These are phyloP conservation scores for Prunus yedoensis DNA, from an alignment of 331 rosid species.

Conservation along the genomic window DNA sequence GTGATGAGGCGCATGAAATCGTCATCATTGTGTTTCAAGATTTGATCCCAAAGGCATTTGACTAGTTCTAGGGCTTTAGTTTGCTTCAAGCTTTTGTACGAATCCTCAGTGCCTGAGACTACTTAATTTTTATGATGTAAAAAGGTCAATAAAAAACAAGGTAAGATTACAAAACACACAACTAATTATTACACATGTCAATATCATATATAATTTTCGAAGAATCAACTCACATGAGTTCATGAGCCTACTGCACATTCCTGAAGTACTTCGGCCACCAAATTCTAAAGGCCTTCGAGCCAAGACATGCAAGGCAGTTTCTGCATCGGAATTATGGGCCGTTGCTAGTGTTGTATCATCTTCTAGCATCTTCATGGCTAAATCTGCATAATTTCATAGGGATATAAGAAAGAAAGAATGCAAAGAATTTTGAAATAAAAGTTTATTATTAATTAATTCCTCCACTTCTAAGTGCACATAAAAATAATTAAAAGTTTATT, in stretches of 20 bases:
- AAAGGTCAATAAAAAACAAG: too few species aligned
- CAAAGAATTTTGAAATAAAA: background rate
- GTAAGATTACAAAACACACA: too few species aligned
- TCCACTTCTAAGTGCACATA: too few species aligned
- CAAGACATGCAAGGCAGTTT: constrained; percentile 20
- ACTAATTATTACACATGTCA: background rate
- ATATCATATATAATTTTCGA: background rate
- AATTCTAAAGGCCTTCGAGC: constrained; percentile 15
- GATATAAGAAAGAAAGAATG: background rate
- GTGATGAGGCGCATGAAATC: too few species aligned
- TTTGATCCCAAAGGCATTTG: too few species aligned
- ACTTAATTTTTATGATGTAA: too few species aligned
- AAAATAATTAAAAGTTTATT: too few species aligned
- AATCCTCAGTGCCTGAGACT: too few species aligned
- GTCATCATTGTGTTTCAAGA: too few species aligned
- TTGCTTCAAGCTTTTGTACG: too few species aligned
- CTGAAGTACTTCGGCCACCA: background rate
- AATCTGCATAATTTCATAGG: background rate
- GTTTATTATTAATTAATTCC: too few species aligned
- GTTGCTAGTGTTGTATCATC: background rate
- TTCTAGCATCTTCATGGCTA: background rate
- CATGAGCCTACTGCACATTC: constrained; percentile 9
- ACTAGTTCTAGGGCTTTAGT: too few species aligned
- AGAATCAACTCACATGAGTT: constrained; percentile 11
- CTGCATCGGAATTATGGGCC: background rate